Conservation (phyloP, 768 basidiomycete genomes). For the Russula sp. region DNA sequence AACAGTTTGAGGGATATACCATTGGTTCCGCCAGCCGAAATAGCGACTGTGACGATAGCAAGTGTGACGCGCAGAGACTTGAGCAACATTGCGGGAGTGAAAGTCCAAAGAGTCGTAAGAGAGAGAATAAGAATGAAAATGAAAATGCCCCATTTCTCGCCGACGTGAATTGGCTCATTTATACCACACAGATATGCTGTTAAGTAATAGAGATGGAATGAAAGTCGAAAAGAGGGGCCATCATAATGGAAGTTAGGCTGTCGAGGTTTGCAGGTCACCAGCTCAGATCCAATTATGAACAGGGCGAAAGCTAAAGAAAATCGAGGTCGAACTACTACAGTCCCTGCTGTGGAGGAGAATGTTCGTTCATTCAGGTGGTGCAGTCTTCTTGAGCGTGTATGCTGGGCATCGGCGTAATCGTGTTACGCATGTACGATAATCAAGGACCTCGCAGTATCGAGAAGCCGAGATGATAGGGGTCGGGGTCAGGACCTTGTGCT, state of each 20-base stretch:
- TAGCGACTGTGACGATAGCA: conserved; percentile 21
- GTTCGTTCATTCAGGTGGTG: background rate
- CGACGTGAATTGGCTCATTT: background rate
- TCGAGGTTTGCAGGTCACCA: background rate
- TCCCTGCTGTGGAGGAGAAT: background rate
- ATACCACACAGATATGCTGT: conserved; percentile 1
- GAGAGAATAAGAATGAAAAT: too few species aligned
- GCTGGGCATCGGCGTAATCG: too few species aligned
- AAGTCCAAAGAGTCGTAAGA: background rate
- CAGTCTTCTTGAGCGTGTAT: too few species aligned
- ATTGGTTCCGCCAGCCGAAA: conserved; percentile 22
- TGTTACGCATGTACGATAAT: background rate
- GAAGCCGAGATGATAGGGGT: background rate
- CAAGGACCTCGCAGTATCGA: background rate
- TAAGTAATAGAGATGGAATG: conserved; percentile 2
- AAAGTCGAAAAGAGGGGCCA: background rate
- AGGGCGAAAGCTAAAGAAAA: background rate
- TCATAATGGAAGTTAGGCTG: background rate
- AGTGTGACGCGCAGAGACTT: conserved; percentile 18
- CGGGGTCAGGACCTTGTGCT: too few species aligned
- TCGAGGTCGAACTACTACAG: background rate
- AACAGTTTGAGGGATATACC: conserved; percentile 16
- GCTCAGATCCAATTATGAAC: background rate
- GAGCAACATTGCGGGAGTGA: conserved; percentile 30
- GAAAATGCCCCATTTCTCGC: background rate